Percentiles rank a stretch among this genome's conserved stretches.
Evolutionary conservation across 1,139 yeast genomes (phyloP).

Genomic region (Pichia sp.): DNA sequence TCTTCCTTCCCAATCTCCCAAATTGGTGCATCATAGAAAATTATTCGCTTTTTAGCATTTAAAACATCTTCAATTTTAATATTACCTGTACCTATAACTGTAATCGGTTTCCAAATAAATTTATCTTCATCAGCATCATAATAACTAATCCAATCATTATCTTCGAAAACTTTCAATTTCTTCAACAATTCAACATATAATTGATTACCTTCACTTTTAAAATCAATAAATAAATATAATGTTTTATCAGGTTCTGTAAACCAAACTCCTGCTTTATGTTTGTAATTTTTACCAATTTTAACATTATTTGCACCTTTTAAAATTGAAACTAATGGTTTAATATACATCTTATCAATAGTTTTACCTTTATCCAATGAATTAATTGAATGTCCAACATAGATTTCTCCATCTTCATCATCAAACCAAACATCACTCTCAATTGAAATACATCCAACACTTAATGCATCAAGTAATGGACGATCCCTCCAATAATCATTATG

Average conservation of each 20-base stretch:
- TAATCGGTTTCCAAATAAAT: conserved; percentile 35
- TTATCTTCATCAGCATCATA: conserved; percentile 25
- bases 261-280: conserved; percentile 34
- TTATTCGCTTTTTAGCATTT: neutral
- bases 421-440: conserved; percentile 71
- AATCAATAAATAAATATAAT: conserved; percentile 39
- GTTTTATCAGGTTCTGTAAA: conserved; percentile 36
- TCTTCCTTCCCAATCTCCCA: neutral
- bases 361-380: conserved; percentile 37
- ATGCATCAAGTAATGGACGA: conserved; percentile 56
- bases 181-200: conserved; percentile 31
- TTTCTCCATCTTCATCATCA: conserved; percentile 26
- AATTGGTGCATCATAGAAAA: neutral
- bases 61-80: conserved; percentile 29
- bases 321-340: conserved; percentile 44
- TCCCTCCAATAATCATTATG: conserved; percentile 74
- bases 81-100: conserved; percentile 40
- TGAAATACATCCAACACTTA: conserved; percentile 50
- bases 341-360: conserved; percentile 46
- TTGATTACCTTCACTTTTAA: conserved; percentile 36
- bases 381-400: conserved; percentile 65
- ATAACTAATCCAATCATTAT: conserved; percentile 33
- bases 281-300: neutral
- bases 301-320: conserved; percentile 31
- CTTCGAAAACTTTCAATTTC: conserved; percentile 31